phyloP scores from a whole-genome alignment of 331 rosid species.

The Arachis monticola region DNA sequence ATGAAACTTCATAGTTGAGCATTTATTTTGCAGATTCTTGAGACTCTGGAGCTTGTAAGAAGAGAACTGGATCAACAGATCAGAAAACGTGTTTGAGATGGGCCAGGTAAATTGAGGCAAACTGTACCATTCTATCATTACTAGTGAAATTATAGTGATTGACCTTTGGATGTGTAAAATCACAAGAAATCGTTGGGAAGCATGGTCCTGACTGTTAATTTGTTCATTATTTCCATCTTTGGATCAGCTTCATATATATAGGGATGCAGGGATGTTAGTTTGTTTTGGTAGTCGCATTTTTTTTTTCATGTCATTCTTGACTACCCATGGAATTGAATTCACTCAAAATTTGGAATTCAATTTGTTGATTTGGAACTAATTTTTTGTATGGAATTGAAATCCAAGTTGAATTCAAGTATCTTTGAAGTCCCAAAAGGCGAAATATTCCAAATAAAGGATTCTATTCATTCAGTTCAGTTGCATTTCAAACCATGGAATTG shows the following conservation, averaged over 20 bases:
- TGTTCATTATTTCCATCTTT: slow-evolving; percentile 19
- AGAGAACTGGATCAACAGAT: slow-evolving; percentile 62
- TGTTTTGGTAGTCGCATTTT: slow-evolving; percentile 30
- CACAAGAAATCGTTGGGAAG: slow-evolving; percentile 21
- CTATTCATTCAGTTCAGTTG: too few relatives aligned
- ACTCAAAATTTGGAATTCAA: too few relatives aligned
- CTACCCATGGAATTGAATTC: too few relatives aligned
- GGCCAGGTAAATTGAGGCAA: slow-evolving; percentile 50
- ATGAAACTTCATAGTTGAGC: slow-evolving; percentile 12
- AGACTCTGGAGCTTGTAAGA: slow-evolving; percentile 76
- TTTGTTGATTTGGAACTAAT: too few relatives aligned
- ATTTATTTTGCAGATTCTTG: slow-evolving; percentile 63
- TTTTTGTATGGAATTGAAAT: too few relatives aligned
- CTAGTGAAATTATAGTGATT: neutral
- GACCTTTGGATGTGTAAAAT: slow-evolving; percentile 19
- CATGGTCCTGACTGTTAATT: slow-evolving; percentile 1
- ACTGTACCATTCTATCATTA: slow-evolving; percentile 22
- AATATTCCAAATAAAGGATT: too few relatives aligned
- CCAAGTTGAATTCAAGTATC: too few relatives aligned
- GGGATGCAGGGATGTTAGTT: neutral
- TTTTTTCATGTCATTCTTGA: neutral
- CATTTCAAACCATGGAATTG: too few relatives aligned
- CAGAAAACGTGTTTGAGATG: slow-evolving; percentile 49
- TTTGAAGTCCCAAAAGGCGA: too few relatives aligned
- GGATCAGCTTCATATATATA: slow-evolving; percentile 12